A percentile compares a stretch with the other conserved stretches of the same genome.
Conservation (phyloP, 169 alveolate genomes). For the Plasmodium knowlesi region DNA sequence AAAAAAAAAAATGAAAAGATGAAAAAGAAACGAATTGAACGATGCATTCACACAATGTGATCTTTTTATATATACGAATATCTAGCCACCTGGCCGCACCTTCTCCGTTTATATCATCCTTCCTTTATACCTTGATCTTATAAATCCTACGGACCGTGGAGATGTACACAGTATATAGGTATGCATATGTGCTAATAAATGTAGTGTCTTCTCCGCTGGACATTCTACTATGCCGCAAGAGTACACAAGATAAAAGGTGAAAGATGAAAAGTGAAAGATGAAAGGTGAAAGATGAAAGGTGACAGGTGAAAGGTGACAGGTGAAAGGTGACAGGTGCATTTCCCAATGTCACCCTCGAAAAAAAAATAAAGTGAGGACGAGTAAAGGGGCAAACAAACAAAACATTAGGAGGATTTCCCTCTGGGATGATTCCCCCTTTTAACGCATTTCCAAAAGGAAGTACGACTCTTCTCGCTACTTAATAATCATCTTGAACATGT, state of each 20-base stretch:
- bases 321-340: not conserved
- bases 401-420: not conserved
- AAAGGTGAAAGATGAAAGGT: not conserved
- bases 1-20: not conserved
- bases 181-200: not conserved
- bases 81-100: not conserved
- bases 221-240: not conserved
- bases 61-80: not conserved
- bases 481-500: slow-evolving; percentile 36
- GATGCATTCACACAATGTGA: not conserved
- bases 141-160: not conserved
- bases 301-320: not conserved
- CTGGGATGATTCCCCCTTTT: not conserved
- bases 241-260: not conserved
- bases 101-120: not conserved
- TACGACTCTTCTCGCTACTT: not conserved
- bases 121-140: not conserved
- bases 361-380: not conserved
- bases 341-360: not conserved
- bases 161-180: not conserved
- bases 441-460: not conserved
- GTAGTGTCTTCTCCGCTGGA: not conserved
- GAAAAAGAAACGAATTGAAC: not conserved
- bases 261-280: not conserved
- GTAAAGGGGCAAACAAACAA: not conserved